phyloP scores from a whole-genome alignment of 2,329 filamentous ascomycete species.

The Nothophaeocryptopus gaeumannii region DNA sequence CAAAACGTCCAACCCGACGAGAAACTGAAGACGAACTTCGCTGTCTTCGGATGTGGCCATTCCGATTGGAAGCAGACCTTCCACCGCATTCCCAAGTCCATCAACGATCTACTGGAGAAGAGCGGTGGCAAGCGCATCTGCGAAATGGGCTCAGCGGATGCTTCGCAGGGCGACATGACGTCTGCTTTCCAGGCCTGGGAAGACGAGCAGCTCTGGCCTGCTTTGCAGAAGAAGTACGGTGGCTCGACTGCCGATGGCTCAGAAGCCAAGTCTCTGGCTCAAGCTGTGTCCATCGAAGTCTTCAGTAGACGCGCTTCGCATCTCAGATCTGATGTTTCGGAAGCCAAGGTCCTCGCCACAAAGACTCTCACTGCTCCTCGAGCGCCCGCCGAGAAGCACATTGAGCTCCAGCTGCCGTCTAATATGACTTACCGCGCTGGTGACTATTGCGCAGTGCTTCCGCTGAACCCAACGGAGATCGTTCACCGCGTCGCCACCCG shows the following conservation, averaged over 20 bases:
- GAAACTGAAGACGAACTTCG: slow-evolving; percentile 59
- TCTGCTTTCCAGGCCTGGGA: slow-evolving; percentile 67
- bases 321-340: slow-evolving; percentile 62
- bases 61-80: slow-evolving; percentile 55
- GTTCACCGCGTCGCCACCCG: slow-evolving; percentile 62
- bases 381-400: slow-evolving; percentile 56
- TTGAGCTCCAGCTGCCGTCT: slow-evolving; percentile 45
- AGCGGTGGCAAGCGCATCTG: slow-evolving; percentile 51
- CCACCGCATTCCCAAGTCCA: slow-evolving; percentile 60
- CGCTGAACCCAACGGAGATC: slow-evolving; percentile 63
- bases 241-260: slow-evolving; percentile 12
- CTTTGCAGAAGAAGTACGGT: slow-evolving; percentile 45
- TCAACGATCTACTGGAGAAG: slow-evolving; percentile 54
- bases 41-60: slow-evolving; percentile 69
- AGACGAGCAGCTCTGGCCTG: slow-evolving; percentile 55
- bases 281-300: slow-evolving; percentile 52
- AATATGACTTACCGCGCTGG: slow-evolving; percentile 64
- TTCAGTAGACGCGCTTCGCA: slow-evolving; percentile 55
- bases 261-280: slow-evolving; percentile 13
- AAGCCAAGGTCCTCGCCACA: slow-evolving; percentile 58
- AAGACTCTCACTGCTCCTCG: slow-evolving; percentile 51
- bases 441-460: slow-evolving; percentile 66
- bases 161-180: slow-evolving; percentile 63
- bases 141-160: slow-evolving; percentile 58
- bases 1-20: slow-evolving; percentile 49